Evolutionary conservation across 805 yeast species (phyloP), one percentile per base, ranked within the genome.

Genomic region (Spathaspora gorwiae): DNA sequence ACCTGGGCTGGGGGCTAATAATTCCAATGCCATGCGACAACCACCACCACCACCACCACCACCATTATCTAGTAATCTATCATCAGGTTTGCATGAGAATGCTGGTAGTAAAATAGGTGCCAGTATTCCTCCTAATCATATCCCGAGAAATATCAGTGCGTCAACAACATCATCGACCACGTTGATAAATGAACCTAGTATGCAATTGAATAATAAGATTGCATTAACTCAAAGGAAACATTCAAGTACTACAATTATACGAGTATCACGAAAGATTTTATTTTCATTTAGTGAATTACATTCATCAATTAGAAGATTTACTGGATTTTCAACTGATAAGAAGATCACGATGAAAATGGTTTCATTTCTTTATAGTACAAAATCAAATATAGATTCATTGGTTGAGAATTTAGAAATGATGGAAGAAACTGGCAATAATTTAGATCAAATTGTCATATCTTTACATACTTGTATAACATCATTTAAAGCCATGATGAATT

Each of bases 221-320:
- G 15, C 32, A 13, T 12, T 14, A 10, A 19, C 29, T 2, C 39
- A 36, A 42, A 32, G 44, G 40, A 48, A 47, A 14, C 45, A 42
- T 40, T 55, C 55, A 19, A 26, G 58, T 2, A 35, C 54, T 5
- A 49, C 62, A 2, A 53, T 67, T 2, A 61, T 73, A 13, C 78
- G 69, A 49, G 77, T 72, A 1, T 76, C 84, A n/a, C 67, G 87
- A 46, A 84, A 83, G 52, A 60, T 84, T 10, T 57, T 82, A 9
- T 82, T 81, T 56, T 70, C 86, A 2, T 76, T 81, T 45, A 79
- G 83, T 37, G 88, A 84, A 56, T 71, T 84, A 35, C 87, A 81
- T 49, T 75, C 80, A 32, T 77, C 79, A 5, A 66, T 83, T 8
- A 66, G 81, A 50, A 69, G 81, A 45, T 72, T 81, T 45, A 73